A percentile compares a stretch with the other conserved stretches of the same genome.
phyloP scores from a whole-genome alignment of 768 basidiomycete species.

The Kwoniella mangroviensis region DNA sequence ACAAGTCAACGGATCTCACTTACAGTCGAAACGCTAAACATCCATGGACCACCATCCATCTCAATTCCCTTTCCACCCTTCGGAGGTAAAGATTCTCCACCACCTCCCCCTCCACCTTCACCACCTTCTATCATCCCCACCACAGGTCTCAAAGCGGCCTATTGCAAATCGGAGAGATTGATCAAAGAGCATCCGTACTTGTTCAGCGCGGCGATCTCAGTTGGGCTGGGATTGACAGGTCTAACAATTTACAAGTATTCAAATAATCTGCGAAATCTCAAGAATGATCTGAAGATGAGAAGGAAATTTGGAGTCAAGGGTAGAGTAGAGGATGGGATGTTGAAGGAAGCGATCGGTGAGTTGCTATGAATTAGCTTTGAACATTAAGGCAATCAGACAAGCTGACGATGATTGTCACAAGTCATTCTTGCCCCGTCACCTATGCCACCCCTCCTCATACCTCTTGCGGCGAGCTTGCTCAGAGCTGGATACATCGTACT shows the following conservation, averaged over 20 bases:
- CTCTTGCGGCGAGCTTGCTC: constrained; percentile 45
- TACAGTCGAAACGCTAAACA: constrained; percentile 54
- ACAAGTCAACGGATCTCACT: background rate
- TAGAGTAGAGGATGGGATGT: constrained; percentile 42
- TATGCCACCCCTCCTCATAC: constrained; percentile 44
- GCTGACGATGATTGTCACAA: constrained; percentile 25
- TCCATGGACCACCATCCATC: constrained; percentile 51
- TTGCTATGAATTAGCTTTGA: background rate
- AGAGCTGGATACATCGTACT: constrained; percentile 53
- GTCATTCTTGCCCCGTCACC: constrained; percentile 53
- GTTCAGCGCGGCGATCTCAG: constrained; percentile 34
- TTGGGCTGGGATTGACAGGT: constrained; percentile 41
- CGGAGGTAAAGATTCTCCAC: constrained; percentile 38
- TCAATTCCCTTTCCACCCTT: constrained; percentile 55
- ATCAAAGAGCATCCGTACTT: constrained; percentile 43
- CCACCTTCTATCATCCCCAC: constrained; percentile 25
- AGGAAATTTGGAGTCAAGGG: constrained; percentile 30
- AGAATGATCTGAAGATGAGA: background rate
- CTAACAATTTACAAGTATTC: constrained; percentile 27
- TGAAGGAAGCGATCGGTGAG: constrained; percentile 53
- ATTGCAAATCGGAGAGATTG: constrained; percentile 29
- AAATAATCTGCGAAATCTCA: background rate
- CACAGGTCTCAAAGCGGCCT: constrained; percentile 9
- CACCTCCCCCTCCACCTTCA: constrained; percentile 46
- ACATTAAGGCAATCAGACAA: background rate